Percentiles rank a stretch among this genome's conserved stretches.
These are phyloP conservation scores for Tremella fuciformis DNA, from an alignment of 768 basidiomycete species.

Conservation along the genomic window DNA sequence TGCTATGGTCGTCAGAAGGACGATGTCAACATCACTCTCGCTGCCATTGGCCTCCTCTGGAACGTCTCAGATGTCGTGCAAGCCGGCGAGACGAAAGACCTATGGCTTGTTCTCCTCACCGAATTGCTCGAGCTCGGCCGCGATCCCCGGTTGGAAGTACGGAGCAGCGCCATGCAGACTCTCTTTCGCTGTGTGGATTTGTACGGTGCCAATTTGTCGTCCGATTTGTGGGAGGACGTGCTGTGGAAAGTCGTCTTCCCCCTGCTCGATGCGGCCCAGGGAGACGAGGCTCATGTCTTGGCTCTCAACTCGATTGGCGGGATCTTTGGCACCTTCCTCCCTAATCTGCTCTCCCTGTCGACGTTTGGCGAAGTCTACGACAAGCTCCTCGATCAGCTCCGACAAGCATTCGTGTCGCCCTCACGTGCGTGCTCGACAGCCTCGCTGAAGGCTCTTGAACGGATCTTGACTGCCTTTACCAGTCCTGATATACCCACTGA, in stretches of 20 bases:
- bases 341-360: slow-evolving; percentile 69
- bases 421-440: slow-evolving; percentile 70
- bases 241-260: slow-evolving; percentile 90
- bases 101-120: slow-evolving; percentile 91
- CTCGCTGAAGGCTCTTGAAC: slow-evolving; percentile 79
- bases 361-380: slow-evolving; percentile 72
- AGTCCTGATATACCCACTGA: slow-evolving; percentile 1
- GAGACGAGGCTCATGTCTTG: slow-evolving; percentile 85
- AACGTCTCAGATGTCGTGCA: slow-evolving; percentile 94
- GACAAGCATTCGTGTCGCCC: slow-evolving; percentile 67
- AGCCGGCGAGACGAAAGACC: slow-evolving; percentile 66
- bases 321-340: slow-evolving; percentile 76
- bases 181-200: slow-evolving; percentile 89
- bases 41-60: slow-evolving; percentile 90
- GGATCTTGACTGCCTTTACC: slow-evolving; percentile 61
- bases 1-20: slow-evolving; percentile 81
- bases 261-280: slow-evolving; percentile 58
- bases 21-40: slow-evolving; percentile 94
- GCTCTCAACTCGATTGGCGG: slow-evolving; percentile 78
- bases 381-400: slow-evolving; percentile 69
- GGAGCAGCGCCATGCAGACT: slow-evolving; percentile 91
- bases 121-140: slow-evolving; percentile 79
- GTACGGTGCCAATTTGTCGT: slow-evolving; percentile 79
- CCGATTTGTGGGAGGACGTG: slow-evolving; percentile 82
- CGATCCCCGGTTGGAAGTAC: slow-evolving; percentile 79